Conservation (phyloP, 1,284 basidiomycete genomes). For the Phylloboletellus chloephorus region DNA sequence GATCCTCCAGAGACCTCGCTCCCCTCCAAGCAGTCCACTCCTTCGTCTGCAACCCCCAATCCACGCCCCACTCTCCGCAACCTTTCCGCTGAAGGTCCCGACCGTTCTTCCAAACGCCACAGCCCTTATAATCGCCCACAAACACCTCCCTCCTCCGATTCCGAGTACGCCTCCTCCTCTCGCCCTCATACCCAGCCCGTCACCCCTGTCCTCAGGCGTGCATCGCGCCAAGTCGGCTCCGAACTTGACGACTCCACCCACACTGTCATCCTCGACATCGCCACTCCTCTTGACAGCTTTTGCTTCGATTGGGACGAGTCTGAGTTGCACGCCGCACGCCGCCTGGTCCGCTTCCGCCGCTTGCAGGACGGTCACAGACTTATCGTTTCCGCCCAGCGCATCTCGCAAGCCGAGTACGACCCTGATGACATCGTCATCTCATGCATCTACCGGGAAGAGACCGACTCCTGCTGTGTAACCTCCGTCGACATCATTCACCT, state of each 20-base stretch:
- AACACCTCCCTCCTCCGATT: slow-evolving; percentile 29
- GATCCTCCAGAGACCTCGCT: too few relatives aligned
- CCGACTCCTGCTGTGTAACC: slow-evolving; percentile 80
- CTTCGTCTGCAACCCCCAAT: too few relatives aligned
- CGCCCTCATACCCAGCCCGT: slow-evolving; percentile 9
- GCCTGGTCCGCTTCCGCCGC: slow-evolving; percentile 67
- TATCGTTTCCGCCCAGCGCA: slow-evolving; percentile 58
- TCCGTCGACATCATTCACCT: slow-evolving; percentile 94
- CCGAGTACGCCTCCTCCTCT: slow-evolving; percentile 20
- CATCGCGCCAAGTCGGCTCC: slow-evolving; percentile 16
- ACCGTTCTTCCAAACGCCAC: slow-evolving; percentile 23
- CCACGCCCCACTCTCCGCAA: slow-evolving; percentile 8
- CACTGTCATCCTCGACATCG: slow-evolving; percentile 51
- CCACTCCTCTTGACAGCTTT: slow-evolving; percentile 49
- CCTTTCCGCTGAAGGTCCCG: slow-evolving; percentile 8
- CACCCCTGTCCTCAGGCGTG: slow-evolving; percentile 22
- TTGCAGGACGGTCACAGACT: slow-evolving; percentile 56
- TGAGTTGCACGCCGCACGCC: slow-evolving; percentile 56
- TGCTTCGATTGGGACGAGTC: slow-evolving; percentile 51
- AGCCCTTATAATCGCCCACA: slow-evolving; percentile 32
- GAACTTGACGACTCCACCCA: slow-evolving; percentile 37
- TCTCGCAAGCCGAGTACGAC: slow-evolving; percentile 55
- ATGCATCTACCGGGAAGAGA: slow-evolving; percentile 85
- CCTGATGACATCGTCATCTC: slow-evolving; percentile 65
- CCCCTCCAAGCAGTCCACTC: too few relatives aligned